These are phyloP conservation scores for Vitis labrusca DNA, from an alignment of 164 flowering plant species.

Conservation along the genomic window DNA sequence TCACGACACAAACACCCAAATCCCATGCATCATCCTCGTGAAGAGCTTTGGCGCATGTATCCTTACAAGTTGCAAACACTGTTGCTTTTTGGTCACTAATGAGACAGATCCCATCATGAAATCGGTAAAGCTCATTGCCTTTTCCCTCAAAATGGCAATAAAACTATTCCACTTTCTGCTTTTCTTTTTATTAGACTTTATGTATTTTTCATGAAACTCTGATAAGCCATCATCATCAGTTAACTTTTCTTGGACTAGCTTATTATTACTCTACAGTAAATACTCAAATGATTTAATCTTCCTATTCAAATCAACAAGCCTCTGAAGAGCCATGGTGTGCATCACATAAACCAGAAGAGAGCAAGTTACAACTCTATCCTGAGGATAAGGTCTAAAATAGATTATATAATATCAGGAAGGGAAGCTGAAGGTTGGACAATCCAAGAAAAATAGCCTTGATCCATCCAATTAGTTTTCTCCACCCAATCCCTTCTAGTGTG, in stretches of 20 bases:
- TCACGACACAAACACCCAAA: constrained; percentile 35
- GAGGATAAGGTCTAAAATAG: constrained; percentile 35
- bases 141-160: constrained; percentile 41
- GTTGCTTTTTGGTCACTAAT: constrained; percentile 22
- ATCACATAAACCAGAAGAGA: constrained; percentile 55
- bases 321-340: constrained; percentile 68
- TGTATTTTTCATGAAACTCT: constrained; percentile 16
- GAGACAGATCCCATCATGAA: constrained; percentile 43
- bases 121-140: constrained; percentile 56
- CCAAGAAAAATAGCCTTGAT: too few relatives aligned
- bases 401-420: too few relatives aligned
- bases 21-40: constrained; percentile 30
- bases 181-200: too few relatives aligned
- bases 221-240: constrained; percentile 33
- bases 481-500: too few relatives aligned
- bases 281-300: constrained; percentile 57
- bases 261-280: constrained; percentile 35
- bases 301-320: constrained; percentile 81
- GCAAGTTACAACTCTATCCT: constrained; percentile 27
- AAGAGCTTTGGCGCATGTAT: background rate
- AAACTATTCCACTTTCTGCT: too few relatives aligned
- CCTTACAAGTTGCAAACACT: constrained; percentile 8
- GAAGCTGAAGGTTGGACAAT: too few relatives aligned
- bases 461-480: too few relatives aligned
- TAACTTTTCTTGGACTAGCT: constrained; percentile 16